phyloP scores from a whole-genome alignment of 2,329 filamentous ascomycete genomes.

The Aspergillus aculeatinus region DNA sequence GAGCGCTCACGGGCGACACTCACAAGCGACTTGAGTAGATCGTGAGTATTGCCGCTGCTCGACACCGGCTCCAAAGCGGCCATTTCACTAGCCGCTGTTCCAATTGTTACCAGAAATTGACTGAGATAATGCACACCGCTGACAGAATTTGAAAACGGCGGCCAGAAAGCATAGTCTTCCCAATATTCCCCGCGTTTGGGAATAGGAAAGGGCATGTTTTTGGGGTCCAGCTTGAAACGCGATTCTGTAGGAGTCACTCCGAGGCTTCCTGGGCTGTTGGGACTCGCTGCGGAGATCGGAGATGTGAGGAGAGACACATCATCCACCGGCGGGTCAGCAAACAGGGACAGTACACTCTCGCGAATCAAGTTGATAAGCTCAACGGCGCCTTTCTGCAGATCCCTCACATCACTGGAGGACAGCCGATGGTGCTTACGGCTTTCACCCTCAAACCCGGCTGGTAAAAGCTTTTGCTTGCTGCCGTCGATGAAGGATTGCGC shows the following conservation, averaged over 20 bases:
- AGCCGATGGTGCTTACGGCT: slow-evolving; percentile 79
- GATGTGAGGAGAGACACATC: slow-evolving; percentile 87
- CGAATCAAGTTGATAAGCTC: slow-evolving; percentile 83
- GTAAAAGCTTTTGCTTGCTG: slow-evolving; percentile 75
- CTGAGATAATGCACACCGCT: slow-evolving; percentile 89
- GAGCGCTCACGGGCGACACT: slow-evolving; percentile 78
- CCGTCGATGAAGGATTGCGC: slow-evolving; percentile 87
- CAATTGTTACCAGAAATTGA: slow-evolving; percentile 76
- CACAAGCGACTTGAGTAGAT: slow-evolving; percentile 74
- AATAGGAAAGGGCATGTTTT: slow-evolving; percentile 72
- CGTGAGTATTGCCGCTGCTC: slow-evolving; percentile 57
- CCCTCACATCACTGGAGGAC: slow-evolving; percentile 65
- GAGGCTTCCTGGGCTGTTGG: slow-evolving; percentile 61
- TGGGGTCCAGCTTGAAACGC: slow-evolving; percentile 76
- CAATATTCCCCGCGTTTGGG: slow-evolving; percentile 79
- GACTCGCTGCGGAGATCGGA: slow-evolving; percentile 66
- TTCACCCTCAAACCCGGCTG: slow-evolving; percentile 76
- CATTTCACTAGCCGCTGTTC: slow-evolving; percentile 84
- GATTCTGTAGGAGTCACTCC: slow-evolving; percentile 62
- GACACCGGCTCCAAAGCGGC: slow-evolving; percentile 69
- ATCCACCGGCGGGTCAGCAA: slow-evolving; percentile 82
- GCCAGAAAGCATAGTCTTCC: slow-evolving; percentile 97
- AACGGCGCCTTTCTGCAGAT: slow-evolving; percentile 73
- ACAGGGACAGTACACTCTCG: slow-evolving; percentile 76
- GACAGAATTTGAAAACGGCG: slow-evolving; percentile 85